Conservation (phyloP, 2,329 filamentous ascomycete genomes). For the Colletotrichum tabaci region DNA sequence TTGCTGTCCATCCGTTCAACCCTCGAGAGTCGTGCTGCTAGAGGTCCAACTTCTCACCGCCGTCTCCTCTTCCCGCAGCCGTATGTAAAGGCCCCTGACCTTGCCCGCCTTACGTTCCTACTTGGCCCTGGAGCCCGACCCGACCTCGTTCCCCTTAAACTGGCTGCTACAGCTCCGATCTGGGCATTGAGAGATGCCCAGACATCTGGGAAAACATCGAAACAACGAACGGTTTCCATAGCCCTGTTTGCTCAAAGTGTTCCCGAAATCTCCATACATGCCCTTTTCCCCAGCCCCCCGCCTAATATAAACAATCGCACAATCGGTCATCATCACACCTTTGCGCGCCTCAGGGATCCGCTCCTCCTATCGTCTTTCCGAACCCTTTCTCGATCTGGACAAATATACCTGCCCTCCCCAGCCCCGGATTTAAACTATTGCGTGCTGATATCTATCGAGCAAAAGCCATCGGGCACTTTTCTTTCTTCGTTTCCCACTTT, state of each 20-base stretch:
- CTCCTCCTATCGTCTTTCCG: constrained; percentile 3
- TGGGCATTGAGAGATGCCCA: background rate
- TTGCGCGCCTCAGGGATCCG: background rate
- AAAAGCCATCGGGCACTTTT: constrained; percentile 13
- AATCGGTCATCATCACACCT: constrained; percentile 14
- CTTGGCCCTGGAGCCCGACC: background rate
- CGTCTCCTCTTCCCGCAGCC: background rate
- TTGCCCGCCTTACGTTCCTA: background rate
- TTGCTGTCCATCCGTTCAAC: background rate
- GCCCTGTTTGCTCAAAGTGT: background rate
- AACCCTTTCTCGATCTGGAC: background rate
- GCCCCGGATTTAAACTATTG: constrained; percentile 16
- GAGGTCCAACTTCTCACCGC: constrained; percentile 15
- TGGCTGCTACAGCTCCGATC: background rate
- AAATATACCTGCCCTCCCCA: background rate
- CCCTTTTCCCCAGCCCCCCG: constrained; percentile 30
- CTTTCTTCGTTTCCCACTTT: background rate
- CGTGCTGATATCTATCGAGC: background rate
- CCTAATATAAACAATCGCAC: constrained; percentile 22
- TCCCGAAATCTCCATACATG: background rate
- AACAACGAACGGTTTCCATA: background rate
- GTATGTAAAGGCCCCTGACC: background rate
- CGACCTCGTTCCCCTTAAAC: background rate
- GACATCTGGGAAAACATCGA: background rate
- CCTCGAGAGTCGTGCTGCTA: background rate